These are phyloP conservation scores for Penicillium expansum DNA, from an alignment of 2,329 filamentous ascomycete species.

Conservation along the genomic window DNA sequence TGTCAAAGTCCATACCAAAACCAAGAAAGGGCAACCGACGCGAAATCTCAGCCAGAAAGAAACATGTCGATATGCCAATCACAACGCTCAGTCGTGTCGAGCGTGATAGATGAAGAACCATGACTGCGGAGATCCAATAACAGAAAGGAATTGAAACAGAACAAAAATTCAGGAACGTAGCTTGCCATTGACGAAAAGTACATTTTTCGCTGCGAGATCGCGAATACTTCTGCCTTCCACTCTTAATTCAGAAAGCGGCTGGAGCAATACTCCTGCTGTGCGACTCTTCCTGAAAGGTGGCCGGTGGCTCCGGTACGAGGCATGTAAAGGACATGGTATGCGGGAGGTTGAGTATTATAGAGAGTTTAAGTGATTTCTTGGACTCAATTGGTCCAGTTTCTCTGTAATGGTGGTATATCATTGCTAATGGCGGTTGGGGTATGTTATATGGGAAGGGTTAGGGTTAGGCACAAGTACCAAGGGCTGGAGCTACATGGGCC, in stretches of 20 bases:
- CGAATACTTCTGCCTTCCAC: slow-evolving; percentile 3
- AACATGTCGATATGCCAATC: slow-evolving; percentile 32
- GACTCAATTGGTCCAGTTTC: too few species aligned
- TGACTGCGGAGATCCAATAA: slow-evolving; percentile 7
- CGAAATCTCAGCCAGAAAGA: slow-evolving; percentile 35
- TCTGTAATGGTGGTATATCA: not conserved
- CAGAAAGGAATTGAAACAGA: not conserved
- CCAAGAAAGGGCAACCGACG: slow-evolving; percentile 14
- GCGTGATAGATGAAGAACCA: slow-evolving; percentile 29
- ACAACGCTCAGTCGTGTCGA: slow-evolving; percentile 31
- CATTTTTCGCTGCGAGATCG: not conserved
- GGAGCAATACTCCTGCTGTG: slow-evolving; percentile 7
- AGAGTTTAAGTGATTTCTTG: not conserved
- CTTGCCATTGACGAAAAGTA: not conserved
- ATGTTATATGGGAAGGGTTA: not conserved
- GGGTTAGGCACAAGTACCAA: not conserved
- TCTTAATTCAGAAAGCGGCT: slow-evolving; percentile 1
- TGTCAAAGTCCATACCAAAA: not conserved
- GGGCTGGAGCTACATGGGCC: not conserved
- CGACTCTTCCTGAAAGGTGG: slow-evolving; percentile 9
- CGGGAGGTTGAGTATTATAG: not conserved
- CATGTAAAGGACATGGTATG: slow-evolving; percentile 13
- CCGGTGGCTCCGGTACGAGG: slow-evolving; percentile 1
- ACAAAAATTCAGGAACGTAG: not conserved
- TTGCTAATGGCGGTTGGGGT: not conserved